phyloP scores from a whole-genome alignment of 2,329 filamentous ascomycete species.

The Aspergillus sp. region DNA sequence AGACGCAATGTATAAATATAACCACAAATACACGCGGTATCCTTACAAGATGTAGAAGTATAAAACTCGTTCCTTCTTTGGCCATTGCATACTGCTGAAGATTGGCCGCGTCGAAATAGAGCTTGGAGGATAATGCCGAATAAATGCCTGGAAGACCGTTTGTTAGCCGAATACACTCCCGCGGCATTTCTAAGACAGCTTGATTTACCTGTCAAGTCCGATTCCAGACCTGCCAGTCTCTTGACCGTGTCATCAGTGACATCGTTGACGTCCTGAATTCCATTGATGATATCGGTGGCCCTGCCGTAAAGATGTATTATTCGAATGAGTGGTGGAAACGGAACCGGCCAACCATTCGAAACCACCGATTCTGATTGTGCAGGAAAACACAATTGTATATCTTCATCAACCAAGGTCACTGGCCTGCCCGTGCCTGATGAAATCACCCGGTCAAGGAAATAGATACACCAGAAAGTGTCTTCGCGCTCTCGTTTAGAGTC shows the following conservation, averaged over 20 bases:
- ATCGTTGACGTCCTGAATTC: constrained; percentile 65
- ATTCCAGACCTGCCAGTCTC: constrained; percentile 69
- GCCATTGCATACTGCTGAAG: constrained; percentile 77
- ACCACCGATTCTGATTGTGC: constrained; percentile 47
- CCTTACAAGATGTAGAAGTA: constrained; percentile 64
- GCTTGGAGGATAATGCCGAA: constrained; percentile 63
- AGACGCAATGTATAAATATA: background rate
- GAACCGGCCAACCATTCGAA: constrained; percentile 63
- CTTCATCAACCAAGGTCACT: constrained; percentile 74
- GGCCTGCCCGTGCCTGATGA: constrained; percentile 80
- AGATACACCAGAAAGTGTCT: constrained; percentile 86
- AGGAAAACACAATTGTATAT: constrained; percentile 72
- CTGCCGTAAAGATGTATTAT: constrained; percentile 82
- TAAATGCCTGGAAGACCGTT: constrained; percentile 45
- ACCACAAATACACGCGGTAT: background rate
- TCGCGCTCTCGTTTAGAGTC: constrained; percentile 70
- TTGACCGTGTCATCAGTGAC: constrained; percentile 68
- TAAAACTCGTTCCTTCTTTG: constrained; percentile 79
- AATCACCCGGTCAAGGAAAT: constrained; percentile 79
- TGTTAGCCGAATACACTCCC: constrained; percentile 2
- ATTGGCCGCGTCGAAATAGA: constrained; percentile 79
- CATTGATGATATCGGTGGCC: constrained; percentile 77
- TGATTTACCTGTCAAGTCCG: constrained; percentile 59
- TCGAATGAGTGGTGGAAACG: constrained; percentile 71
- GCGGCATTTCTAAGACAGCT: background rate